Percentiles rank a stretch among this genome's conserved stretches.
Conservation (phyloP, 345 rosid genomes). For the Melaleuca quinquenervia region DNA sequence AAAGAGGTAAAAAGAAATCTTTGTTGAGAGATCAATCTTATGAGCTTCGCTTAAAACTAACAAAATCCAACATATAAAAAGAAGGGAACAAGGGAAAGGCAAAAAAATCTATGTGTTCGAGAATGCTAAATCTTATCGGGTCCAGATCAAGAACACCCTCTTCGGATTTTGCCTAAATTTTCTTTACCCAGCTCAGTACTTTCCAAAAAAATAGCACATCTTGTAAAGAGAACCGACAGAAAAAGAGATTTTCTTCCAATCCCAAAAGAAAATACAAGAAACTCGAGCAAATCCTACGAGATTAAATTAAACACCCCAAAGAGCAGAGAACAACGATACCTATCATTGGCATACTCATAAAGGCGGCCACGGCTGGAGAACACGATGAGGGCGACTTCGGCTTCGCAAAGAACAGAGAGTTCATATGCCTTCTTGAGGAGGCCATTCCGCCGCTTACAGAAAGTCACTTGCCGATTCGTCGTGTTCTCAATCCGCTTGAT, state of each 20-base stretch:
- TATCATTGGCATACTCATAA: slow-evolving; percentile 91
- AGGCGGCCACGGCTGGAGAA: slow-evolving; percentile 99
- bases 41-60: neutral
- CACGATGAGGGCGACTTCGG: slow-evolving; percentile 81
- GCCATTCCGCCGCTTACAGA: slow-evolving; percentile 94
- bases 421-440: slow-evolving; percentile 94
- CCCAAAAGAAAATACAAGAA: neutral
- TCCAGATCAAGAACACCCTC: neutral
- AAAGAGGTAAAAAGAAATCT: neutral
- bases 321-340: slow-evolving; percentile 22
- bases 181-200: neutral
- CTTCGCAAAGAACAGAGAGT: slow-evolving; percentile 84
- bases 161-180: neutral
- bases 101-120: neutral
- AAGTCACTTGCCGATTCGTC: slow-evolving; percentile 93
- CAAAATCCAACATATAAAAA: neutral
- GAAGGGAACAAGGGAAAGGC: neutral
- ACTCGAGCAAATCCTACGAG: neutral
- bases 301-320: neutral
- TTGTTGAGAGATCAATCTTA: neutral
- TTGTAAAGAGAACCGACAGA: neutral
- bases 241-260: neutral
- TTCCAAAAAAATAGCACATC: neutral
- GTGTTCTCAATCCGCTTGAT: slow-evolving; percentile 99
- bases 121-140: neutral